Evolutionary conservation across 2,329 filamentous ascomycete genomes (phyloP).

Genomic region (Phaeophleospora eucalypticola): DNA sequence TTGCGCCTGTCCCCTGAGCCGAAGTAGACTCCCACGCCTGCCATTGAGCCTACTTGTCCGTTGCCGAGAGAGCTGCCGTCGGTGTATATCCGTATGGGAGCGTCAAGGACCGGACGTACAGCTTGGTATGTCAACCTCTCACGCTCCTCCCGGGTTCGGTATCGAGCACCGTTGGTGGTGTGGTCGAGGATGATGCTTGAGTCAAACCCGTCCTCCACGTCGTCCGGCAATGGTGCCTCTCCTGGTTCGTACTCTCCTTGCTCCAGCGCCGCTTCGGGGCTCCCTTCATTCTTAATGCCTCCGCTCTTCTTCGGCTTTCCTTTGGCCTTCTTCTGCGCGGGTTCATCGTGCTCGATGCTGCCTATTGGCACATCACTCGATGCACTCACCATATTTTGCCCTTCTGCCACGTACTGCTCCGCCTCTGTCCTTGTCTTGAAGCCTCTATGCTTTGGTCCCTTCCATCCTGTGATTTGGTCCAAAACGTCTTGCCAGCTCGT

Average conservation of each 20-base stretch:
- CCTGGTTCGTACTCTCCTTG: conserved; percentile 47
- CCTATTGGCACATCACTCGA: conserved; percentile 15
- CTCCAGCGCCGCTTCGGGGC: conserved; percentile 13
- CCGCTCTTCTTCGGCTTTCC: conserved; percentile 38
- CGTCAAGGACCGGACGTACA: conserved; percentile 40
- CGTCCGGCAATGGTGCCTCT: conserved; percentile 52
- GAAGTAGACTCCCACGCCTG: conserved; percentile 63
- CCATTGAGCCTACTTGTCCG: conserved; percentile 51
- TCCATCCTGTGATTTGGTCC: conserved; percentile 69
- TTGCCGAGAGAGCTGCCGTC: conserved; percentile 61
- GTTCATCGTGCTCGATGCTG: conserved; percentile 19
- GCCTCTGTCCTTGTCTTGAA: conserved; percentile 61
- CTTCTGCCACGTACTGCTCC: conserved; percentile 64
- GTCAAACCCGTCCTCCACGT: conserved; percentile 60
- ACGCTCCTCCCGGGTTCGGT: conserved; percentile 51
- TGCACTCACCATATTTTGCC: conserved; percentile 1
- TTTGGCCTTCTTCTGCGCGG: conserved; percentile 34
- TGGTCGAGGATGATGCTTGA: conserved; percentile 53
- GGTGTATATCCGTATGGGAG: conserved; percentile 57
- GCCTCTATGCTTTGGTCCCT: conserved; percentile 55
- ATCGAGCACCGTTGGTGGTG: conserved; percentile 50
- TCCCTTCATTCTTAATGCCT: conserved; percentile 24
- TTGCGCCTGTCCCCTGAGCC: conserved; percentile 53
- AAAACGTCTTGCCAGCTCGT: conserved; percentile 66
- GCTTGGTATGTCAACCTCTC: conserved; percentile 45